These are phyloP conservation scores for Russula abietina DNA, from an alignment of 768 basidiomycete genomes.

Conservation along the genomic window DNA sequence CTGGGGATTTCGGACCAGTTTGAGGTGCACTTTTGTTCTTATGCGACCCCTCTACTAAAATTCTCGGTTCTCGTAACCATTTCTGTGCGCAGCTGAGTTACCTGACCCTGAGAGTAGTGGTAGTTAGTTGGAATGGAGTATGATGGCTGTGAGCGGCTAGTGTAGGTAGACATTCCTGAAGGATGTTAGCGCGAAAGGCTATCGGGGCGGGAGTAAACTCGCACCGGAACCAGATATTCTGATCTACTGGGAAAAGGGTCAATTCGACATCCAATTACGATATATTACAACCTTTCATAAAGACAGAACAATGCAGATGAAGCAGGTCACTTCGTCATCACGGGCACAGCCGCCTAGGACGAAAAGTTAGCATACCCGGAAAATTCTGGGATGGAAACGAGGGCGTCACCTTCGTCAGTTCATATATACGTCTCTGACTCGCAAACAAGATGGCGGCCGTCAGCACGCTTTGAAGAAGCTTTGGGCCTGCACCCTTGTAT, in stretches of 20 bases:
- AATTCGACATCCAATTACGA: not conserved
- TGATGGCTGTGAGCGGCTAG: not conserved
- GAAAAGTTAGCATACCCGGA: not conserved
- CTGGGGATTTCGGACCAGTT: not conserved
- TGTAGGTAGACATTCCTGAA: not conserved
- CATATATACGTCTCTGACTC: constrained; percentile 76
- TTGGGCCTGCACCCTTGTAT: constrained; percentile 82
- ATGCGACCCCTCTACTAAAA: not conserved
- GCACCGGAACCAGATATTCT: not conserved
- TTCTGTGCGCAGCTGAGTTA: not conserved
- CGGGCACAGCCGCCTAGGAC: constrained; percentile 4
- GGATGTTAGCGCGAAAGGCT: not conserved
- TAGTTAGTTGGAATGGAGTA: not conserved
- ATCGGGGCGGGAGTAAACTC: not conserved
- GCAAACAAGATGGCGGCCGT: constrained; percentile 93
- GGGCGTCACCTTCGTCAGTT: constrained; percentile 49
- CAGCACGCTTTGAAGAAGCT: constrained; percentile 86
- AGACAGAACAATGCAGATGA: not conserved
- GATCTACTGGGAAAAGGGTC: not conserved
- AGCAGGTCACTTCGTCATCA: constrained; percentile 5
- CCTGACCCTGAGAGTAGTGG: not conserved
- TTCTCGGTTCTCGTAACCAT: not conserved
- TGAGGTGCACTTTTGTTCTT: not conserved
- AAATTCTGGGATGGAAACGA: not conserved
- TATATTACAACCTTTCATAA: not conserved